Conservation (phyloP, 192 early-diverging fungal species). For the Podochytrium sp. region DNA sequence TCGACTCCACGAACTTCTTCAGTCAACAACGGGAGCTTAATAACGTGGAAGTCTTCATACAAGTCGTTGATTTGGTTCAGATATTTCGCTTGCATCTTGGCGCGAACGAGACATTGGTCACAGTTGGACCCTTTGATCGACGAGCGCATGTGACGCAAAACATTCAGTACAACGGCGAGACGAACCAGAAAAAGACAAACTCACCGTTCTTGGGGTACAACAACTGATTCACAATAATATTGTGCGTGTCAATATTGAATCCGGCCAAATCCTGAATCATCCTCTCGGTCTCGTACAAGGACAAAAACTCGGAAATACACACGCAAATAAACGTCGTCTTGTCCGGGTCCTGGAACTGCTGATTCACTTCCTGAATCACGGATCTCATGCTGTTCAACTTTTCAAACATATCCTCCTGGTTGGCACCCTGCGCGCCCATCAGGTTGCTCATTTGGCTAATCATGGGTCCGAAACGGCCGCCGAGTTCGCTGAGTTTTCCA, state of each 20-base stretch:
- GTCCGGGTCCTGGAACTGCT: conserved; percentile 99
- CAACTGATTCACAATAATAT: conserved; percentile 98
- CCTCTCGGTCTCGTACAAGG: conserved; percentile 98
- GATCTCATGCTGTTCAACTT: conserved; percentile 96
- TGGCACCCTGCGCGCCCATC: conserved; percentile 72
- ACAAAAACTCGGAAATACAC: conserved; percentile 99
- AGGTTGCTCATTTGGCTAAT: conserved; percentile 74
- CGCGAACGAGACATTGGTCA: conserved; percentile 81
- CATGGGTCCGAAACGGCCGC: conserved; percentile 95
- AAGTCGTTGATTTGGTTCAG: conserved; percentile 97
- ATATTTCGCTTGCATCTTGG: conserved; percentile 99
- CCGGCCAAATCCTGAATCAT: conserved; percentile 99
- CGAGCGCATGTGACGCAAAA: too few species aligned
- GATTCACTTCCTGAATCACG: conserved; percentile 96
- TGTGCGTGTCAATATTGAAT: conserved; percentile 98
- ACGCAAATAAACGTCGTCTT: conserved; percentile 99
- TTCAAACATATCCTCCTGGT: conserved; percentile 91
- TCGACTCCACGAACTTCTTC: conserved; percentile 96
- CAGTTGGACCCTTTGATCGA: conserved; percentile 59
- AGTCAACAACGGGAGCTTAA: conserved; percentile 92
- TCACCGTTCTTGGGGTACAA: conserved; percentile 88
- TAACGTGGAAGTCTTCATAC: conserved; percentile 99
- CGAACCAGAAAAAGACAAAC: background rate
- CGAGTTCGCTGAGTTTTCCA: conserved; percentile 91
- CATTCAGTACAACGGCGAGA: too few species aligned